Evolutionary conservation across 78 protist genomes (phyloP).

Genomic region (Mastigamoeba balamuthi): DNA sequence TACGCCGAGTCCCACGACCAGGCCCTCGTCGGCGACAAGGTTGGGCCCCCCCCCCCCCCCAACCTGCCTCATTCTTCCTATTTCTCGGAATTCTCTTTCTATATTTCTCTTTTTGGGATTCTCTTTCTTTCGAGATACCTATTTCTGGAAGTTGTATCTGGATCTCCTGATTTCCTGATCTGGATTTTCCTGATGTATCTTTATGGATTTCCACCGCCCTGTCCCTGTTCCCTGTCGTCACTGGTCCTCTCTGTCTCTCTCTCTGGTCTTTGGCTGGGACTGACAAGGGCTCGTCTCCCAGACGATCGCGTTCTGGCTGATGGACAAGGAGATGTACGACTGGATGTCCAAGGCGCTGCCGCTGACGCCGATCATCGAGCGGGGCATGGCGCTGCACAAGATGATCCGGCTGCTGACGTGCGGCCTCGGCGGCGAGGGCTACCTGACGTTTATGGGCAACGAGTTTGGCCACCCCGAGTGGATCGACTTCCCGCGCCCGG

Average conservation of each 20-base stretch:
- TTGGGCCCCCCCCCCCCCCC: too few species aligned
- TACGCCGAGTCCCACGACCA: conserved; percentile 90
- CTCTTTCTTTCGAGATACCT: too few species aligned
- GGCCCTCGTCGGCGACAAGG: conserved; percentile 91
- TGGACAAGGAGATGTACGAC: conserved; percentile 90
- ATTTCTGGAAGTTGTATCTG: too few species aligned
- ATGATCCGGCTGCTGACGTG: conserved; percentile 46
- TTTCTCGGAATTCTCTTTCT: too few species aligned
- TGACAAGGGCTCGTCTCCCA: not conserved
- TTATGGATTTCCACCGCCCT: not conserved
- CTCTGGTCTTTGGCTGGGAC: too few species aligned
- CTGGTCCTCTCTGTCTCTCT: too few species aligned
- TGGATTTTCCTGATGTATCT: too few species aligned
- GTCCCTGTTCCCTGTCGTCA: too few species aligned
- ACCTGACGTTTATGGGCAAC: conserved; percentile 92
- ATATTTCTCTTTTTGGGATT: too few species aligned
- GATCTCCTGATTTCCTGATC: too few species aligned
- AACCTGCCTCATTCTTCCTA: too few species aligned
- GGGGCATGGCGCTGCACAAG: conserved; percentile 93
- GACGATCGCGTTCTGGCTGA: conserved; percentile 93
- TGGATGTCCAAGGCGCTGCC: conserved; percentile 20
- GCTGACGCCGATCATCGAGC: conserved; percentile 44
- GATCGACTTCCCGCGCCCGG: conserved; percentile 94
- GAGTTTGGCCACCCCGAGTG: conserved; percentile 99
- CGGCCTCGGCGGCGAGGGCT: conserved; percentile 24